phyloP scores from a whole-genome alignment of 2,329 filamentous ascomycete genomes.

The Colletotrichum tanaceti region DNA sequence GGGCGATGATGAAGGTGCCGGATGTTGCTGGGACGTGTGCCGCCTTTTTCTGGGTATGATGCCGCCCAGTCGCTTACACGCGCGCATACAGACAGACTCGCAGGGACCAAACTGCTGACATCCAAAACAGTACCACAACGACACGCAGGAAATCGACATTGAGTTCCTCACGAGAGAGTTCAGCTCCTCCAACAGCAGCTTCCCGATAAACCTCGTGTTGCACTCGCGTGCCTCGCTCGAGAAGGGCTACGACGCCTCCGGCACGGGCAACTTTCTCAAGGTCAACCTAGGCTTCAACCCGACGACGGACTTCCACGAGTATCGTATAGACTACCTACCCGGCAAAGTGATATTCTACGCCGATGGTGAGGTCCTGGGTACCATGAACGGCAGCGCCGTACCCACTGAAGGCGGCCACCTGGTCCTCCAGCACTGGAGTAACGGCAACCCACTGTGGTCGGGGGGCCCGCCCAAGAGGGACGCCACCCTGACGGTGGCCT shows the following conservation, averaged over 20 bases:
- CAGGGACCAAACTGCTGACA: slow-evolving; percentile 12
- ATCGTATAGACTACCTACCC: slow-evolving; percentile 79
- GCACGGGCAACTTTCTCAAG: slow-evolving; percentile 68
- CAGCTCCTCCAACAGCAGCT: slow-evolving; percentile 59
- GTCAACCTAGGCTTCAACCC: slow-evolving; percentile 75
- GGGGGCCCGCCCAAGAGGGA: slow-evolving; percentile 74
- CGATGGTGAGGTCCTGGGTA: slow-evolving; percentile 68
- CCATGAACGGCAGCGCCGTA: slow-evolving; percentile 67
- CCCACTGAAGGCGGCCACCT: slow-evolving; percentile 73
- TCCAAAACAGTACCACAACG: slow-evolving; percentile 73
- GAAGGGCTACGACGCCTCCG: slow-evolving; percentile 71
- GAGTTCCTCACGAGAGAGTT: slow-evolving; percentile 80
- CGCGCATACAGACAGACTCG: too few relatives aligned
- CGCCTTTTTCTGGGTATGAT: slow-evolving; percentile 80
- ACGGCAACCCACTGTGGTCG: slow-evolving; percentile 78
- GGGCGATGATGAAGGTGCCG: slow-evolving; percentile 74
- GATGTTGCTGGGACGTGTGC: slow-evolving; percentile 74
- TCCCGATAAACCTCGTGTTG: slow-evolving; percentile 78
- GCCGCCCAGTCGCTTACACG: neutral
- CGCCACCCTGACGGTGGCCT: slow-evolving; percentile 72
- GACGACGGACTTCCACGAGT: slow-evolving; percentile 76
- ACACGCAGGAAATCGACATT: slow-evolving; percentile 84
- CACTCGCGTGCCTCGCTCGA: slow-evolving; percentile 71
- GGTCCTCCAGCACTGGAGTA: slow-evolving; percentile 82
- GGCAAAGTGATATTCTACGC: slow-evolving; percentile 75